Conservation (phyloP, 2,329 filamentous ascomycete genomes). For the Pestalotiopsis sp. region DNA sequence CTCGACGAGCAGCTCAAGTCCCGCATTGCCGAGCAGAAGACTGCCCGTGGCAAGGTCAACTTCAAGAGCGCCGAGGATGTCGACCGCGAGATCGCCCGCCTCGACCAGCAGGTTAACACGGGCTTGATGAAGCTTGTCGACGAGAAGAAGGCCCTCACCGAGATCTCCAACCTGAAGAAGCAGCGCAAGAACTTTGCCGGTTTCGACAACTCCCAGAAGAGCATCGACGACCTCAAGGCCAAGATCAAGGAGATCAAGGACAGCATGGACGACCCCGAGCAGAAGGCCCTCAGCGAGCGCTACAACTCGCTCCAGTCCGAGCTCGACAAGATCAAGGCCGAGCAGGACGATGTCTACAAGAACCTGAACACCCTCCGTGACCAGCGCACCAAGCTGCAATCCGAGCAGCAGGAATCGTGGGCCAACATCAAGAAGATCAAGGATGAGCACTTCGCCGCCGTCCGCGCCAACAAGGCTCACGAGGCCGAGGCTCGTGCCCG, state of each 20-base stretch:
- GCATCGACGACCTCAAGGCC: slow-evolving; percentile 81
- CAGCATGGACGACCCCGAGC: slow-evolving; percentile 85
- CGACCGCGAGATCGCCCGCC: slow-evolving; percentile 75
- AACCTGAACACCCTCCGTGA: slow-evolving; percentile 81
- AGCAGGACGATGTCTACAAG: slow-evolving; percentile 91
- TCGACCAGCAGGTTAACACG: slow-evolving; percentile 83
- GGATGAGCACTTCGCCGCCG: slow-evolving; percentile 81
- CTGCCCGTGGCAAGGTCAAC: slow-evolving; percentile 72
- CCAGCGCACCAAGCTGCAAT: slow-evolving; percentile 79
- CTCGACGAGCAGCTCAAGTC: slow-evolving; percentile 87
- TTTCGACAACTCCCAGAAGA: slow-evolving; percentile 83
- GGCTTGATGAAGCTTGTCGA: slow-evolving; percentile 95
- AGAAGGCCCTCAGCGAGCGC: slow-evolving; percentile 81
- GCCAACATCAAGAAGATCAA: slow-evolving; percentile 80
- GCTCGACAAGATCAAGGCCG: slow-evolving; percentile 84
- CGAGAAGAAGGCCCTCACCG: slow-evolving; percentile 88
- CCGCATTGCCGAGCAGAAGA: slow-evolving; percentile 84
- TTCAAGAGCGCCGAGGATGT: slow-evolving; percentile 90
- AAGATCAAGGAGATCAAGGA: slow-evolving; percentile 90
- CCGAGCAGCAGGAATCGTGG: slow-evolving; percentile 85
- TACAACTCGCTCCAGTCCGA: slow-evolving; percentile 86
- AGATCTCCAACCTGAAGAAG: slow-evolving; percentile 82
- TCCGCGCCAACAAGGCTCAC: slow-evolving; percentile 79
- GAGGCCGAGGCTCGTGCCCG: slow-evolving; percentile 81
- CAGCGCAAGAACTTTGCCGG: slow-evolving; percentile 86